Base-by-base conservation (phyloP, 2,329 filamentous ascomycete genomes). In the Exophiala alcalophila region DNA sequence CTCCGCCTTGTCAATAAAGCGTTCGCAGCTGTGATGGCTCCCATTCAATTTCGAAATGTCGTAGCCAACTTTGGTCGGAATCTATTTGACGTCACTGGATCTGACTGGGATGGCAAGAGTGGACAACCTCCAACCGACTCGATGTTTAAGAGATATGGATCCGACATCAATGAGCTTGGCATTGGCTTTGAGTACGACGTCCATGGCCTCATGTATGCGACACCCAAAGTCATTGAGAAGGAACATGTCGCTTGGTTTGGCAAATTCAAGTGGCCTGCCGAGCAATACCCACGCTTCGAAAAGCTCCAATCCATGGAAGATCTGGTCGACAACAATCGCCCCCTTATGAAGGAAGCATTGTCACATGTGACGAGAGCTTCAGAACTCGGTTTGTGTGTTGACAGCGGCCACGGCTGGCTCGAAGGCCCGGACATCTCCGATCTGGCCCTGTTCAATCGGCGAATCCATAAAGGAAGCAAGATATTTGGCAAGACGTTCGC, bases 401-500 rank as follows among this genome's bases (percentile, higher is more conserved):
- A 84, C 56, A 80, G 74, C 42, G 81, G 83, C 7, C 68, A 86
- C 25, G 83, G 83, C 8, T 86, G 80, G 70, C 69, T 86, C 8
- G 66, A 67, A 32, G 81, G 81, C 1, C 77, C 81, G 1, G 80
- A 84, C 58, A 63, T 71, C 12, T 74, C 71, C 0, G 64, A 72
- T 26, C 61, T 67, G 14, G 72, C 72, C 31, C 65, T 66, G 4
- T 65, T 74, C 14, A 65, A 74, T 32, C 63, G 68, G 12, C 65
- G 65, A 2, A 61, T 60, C n/a, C 48, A 47, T 3, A 63, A 61
- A 10, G 50, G 54, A 14, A 59, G 64, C 19, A 50, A 58, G 6
- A 67, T 79, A 1, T 78, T 80, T 55, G 72, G 72, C 8, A 57
- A 57, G 26, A 55, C 45, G 7, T 64, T 61, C 54, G 53, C 39